Evolutionary conservation across 2,329 filamentous ascomycete species (phyloP).

Genomic region (Nothophaeocryptopus gaeumannii): DNA sequence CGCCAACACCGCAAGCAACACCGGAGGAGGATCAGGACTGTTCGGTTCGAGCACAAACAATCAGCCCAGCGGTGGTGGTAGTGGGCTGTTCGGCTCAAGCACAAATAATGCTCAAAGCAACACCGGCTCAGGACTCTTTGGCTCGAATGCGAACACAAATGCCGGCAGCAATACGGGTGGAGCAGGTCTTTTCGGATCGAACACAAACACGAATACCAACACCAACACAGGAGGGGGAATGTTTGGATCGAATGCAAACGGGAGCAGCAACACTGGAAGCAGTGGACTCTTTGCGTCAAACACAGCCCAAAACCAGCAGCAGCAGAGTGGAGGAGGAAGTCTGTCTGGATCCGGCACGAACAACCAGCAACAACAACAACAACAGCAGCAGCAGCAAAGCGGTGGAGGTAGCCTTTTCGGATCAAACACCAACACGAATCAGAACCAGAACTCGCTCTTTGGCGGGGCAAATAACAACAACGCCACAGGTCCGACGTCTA

Average conservation of each 20-base stretch:
- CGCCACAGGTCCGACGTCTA: conserved; percentile 1
- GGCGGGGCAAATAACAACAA: conserved; percentile 23
- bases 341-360: conserved; percentile 25
- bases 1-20: not conserved
- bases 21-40: conserved; percentile 27
- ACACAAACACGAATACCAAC: conserved; percentile 8
- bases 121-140: conserved; percentile 6
- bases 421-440: conserved; percentile 8
- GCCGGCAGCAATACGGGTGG: conserved; percentile 4
- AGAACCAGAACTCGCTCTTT: conserved; percentile 15
- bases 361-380: conserved; percentile 33
- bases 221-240: conserved; percentile 2
- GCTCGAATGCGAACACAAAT: conserved; percentile 5
- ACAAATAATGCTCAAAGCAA: not conserved
- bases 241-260: conserved; percentile 3
- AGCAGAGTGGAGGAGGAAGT: conserved; percentile 8
- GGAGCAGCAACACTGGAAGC: conserved; percentile 10
- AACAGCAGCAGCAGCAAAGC: conserved; percentile 11
- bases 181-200: conserved; percentile 10
- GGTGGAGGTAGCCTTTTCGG: conserved; percentile 23
- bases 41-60: conserved; percentile 30
- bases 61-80: conserved; percentile 1
- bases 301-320: conserved; percentile 7
- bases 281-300: conserved; percentile 15
- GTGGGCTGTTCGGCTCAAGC: conserved; percentile 6